These are phyloP conservation scores for Starmerella powellii DNA, from an alignment of 805 yeast species.

Conservation along the genomic window DNA sequence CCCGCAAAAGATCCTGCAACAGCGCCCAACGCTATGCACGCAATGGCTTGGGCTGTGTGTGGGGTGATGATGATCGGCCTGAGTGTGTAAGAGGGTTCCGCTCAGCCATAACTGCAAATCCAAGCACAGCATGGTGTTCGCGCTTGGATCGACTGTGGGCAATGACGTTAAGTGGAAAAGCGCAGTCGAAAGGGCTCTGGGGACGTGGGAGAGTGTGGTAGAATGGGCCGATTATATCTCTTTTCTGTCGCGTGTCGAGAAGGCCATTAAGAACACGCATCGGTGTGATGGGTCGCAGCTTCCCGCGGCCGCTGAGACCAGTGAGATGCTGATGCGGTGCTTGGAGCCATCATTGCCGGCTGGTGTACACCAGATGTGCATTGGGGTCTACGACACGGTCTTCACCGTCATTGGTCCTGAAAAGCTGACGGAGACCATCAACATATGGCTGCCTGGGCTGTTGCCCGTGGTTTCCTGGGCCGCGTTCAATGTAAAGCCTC, in stretches of 20 bases:
- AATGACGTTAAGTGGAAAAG: slow-evolving; percentile 24
- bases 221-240: slow-evolving; percentile 99
- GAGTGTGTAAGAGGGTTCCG: too few species aligned
- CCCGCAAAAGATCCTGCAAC: too few species aligned
- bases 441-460: slow-evolving; percentile 85
- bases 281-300: slow-evolving; percentile 30
- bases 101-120: too few species aligned
- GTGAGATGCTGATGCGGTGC: slow-evolving; percentile 65
- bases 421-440: slow-evolving; percentile 43
- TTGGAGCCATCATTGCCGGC: slow-evolving; percentile 74
- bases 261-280: slow-evolving; percentile 42
- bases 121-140: slow-evolving; percentile 17
- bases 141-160: slow-evolving; percentile 17
- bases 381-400: slow-evolving; percentile 61
- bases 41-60: too few species aligned
- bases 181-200: slow-evolving; percentile 59
- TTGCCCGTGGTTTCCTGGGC: slow-evolving; percentile 81
- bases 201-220: slow-evolving; percentile 63
- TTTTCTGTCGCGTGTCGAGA: slow-evolving; percentile 64
- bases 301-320: slow-evolving; percentile 55
- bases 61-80: too few species aligned
- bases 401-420: slow-evolving; percentile 52
- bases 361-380: slow-evolving; percentile 86
- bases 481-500: slow-evolving; percentile 76
- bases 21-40: too few species aligned